Base-by-base conservation (phyloP, 176 grass and related monocot species). In the Saccharum spontaneum region DNA sequence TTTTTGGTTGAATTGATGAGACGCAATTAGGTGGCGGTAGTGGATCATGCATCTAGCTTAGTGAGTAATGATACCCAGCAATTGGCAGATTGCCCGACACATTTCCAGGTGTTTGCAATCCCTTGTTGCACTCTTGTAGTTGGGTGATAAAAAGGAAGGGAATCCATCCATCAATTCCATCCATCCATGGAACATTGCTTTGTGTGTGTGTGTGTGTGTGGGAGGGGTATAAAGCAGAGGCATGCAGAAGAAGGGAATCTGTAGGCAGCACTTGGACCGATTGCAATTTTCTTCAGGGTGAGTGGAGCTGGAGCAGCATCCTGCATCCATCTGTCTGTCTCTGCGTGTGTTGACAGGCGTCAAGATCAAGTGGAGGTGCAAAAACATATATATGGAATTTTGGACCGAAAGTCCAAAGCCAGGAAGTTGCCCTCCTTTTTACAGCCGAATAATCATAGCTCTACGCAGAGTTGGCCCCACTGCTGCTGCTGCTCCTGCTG, bases 31-130 rank as follows among this genome's bases (percentile, higher is more conserved):
- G 55, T 18, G 31, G 3, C 63, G 45, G 30, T 55, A 66, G 75
- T 84, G 81, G 81, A 61, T 69, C 28, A 69, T 33, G 72, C 72
- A 75, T 54, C 61, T 76, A 62, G n/a, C 10, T 62, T 62, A 55
- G 76, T 44, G 57, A 75, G 76, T 28, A 82, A 66, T 66, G 5
- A 15, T 9, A 43, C 23, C 26, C 72, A 52, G 6, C 52, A 82
- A 66, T 28, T 71, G 31, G n/a, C 40, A 71, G 82, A 66, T 15
- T 16, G 34, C 18, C n/a, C 28, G 9, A 54, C 52, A 72, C 66
- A 90, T 82, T 72, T 90, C 79, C 55, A 86, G 34, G 88, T 90
- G 72, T 82, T 78, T 66, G 33, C 55, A 73, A 37, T 22, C 78
- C 69, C 44, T 55, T 79, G 75, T 36, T 88, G 81, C 59, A 31